A percentile compares a stretch with the other conserved stretches of the same genome.
phyloP scores from a whole-genome alignment of 2,329 filamentous ascomycete species.

The Domatiomyces globalis region DNA sequence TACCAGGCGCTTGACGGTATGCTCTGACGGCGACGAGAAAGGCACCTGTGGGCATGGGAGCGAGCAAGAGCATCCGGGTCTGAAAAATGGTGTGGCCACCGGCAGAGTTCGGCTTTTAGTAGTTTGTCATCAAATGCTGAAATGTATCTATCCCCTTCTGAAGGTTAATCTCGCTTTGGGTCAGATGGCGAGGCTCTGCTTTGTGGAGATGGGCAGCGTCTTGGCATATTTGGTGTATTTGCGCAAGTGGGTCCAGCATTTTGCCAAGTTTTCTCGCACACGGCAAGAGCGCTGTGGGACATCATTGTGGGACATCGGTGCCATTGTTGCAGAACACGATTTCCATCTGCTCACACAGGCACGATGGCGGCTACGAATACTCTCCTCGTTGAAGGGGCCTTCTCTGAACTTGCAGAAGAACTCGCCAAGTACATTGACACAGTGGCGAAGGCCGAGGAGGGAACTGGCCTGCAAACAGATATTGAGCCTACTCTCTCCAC shows the following conservation, averaged over 20 bases:
- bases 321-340: not conserved
- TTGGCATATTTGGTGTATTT: not conserved
- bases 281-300: not conserved
- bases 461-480: conserved; percentile 41
- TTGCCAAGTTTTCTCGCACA: not conserved
- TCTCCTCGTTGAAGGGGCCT: conserved; percentile 72
- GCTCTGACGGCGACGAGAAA: not conserved
- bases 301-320: not conserved
- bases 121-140: too few relatives aligned
- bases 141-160: too few relatives aligned
- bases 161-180: too few relatives aligned
- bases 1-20: too few relatives aligned
- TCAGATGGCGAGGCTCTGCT: too few relatives aligned
- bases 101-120: too few relatives aligned
- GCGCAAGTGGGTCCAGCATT: not conserved
- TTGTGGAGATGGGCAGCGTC: too few relatives aligned
- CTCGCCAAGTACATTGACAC: conserved; percentile 87
- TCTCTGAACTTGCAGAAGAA: conserved; percentile 84
- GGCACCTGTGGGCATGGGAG: too few relatives aligned
- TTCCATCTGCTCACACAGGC: conserved; percentile 1
- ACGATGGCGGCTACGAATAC: conserved; percentile 48
- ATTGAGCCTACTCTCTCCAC: conserved; percentile 54
- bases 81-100: too few relatives aligned
- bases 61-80: too few relatives aligned
- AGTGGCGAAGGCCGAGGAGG: conserved; percentile 53